Evolutionary conservation across 2,329 filamentous ascomycete species (phyloP), one percentile per base, ranked within the genome.

Genomic region (Dryadomyces sulphureus): DNA sequence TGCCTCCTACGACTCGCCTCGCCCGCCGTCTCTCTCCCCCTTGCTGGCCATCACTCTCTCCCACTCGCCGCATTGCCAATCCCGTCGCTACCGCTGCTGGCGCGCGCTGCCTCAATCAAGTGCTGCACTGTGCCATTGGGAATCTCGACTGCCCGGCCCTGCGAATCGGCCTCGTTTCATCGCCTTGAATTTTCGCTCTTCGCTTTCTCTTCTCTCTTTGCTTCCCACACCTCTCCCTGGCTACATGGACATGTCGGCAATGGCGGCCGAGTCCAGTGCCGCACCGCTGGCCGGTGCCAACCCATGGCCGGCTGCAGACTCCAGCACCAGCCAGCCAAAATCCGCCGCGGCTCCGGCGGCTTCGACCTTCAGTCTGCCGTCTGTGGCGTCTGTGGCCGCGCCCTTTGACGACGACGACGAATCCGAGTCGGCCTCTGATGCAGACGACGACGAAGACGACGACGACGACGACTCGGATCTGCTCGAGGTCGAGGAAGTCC

Each of bases 401-500:
- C n/a, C n/a, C n/a, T n/a, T n/a, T n/a, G 21, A 25, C 16, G 14
- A 11, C 22, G 9, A 7, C 38, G 5, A 22, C 22, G 21, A 8
- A 7, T 5, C 11, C 38, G 14, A 40, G 25, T 8, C 27, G 16
- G 9, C 27, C 6, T 32, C 27, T 32, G 9, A 3, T n/a, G 9
- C 22, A 16, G 38, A 40, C 12, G 9, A 21, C 16, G 14, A 12
- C 38, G 16, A 6, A 9, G 6, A 14, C 20, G 38, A 21, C 16
- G 38, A n/a, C n/a, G 19, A 9, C 6, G 32, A 7, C 12, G 12
- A n/a, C n/a, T n/a, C n/a, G n/a, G n/a, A n/a, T n/a, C n/a, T n/a
- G n/a, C n/a, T 41, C 38, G 38, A 36, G 27, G 41, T 34, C 7
- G 42, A 47, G 30, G 49, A 48, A n/a, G 30, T 43, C 21, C 32